Evolutionary conservation across 768 basidiomycete species (phyloP).

Genomic region (Pleurotus cornucopiae): DNA sequence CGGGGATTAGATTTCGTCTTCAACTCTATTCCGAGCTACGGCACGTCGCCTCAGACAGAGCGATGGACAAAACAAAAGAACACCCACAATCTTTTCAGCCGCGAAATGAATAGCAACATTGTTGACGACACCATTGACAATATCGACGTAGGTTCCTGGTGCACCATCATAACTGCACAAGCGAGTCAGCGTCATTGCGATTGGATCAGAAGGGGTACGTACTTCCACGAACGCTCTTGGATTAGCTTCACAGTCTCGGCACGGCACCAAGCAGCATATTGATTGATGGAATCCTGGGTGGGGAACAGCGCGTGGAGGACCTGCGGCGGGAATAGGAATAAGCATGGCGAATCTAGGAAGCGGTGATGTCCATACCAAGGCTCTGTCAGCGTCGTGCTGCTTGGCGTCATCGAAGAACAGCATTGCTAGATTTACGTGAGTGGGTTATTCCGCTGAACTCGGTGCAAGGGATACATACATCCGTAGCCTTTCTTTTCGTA

Average conservation of each 20-base stretch:
- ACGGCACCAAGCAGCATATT: slow-evolving; percentile 23
- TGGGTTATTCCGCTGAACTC: slow-evolving; percentile 12
- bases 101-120: slow-evolving; percentile 37
- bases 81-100: slow-evolving; percentile 30
- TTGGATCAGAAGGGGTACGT: neutral
- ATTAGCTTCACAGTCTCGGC: slow-evolving; percentile 17
- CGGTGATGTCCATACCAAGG: slow-evolving; percentile 6
- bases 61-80: neutral
- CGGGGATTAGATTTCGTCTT: slow-evolving; percentile 34
- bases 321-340: slow-evolving; percentile 9
- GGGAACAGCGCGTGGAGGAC: slow-evolving; percentile 26
- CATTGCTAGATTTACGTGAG: slow-evolving; percentile 8
- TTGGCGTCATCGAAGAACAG: slow-evolving; percentile 9
- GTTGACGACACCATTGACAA: slow-evolving; percentile 41
- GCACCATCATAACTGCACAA: slow-evolving; percentile 17
- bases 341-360: neutral
- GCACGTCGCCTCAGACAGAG: neutral
- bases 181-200: neutral
- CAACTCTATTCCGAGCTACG: slow-evolving; percentile 33
- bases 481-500: slow-evolving; percentile 23
- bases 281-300: slow-evolving; percentile 13
- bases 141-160: slow-evolving; percentile 31
- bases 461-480: slow-evolving; percentile 25
- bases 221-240: slow-evolving; percentile 20
- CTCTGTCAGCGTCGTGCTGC: slow-evolving; percentile 14